Evolutionary conservation across 2,329 filamentous ascomycete species (phyloP).

Genomic region (Xylaria polymorpha): DNA sequence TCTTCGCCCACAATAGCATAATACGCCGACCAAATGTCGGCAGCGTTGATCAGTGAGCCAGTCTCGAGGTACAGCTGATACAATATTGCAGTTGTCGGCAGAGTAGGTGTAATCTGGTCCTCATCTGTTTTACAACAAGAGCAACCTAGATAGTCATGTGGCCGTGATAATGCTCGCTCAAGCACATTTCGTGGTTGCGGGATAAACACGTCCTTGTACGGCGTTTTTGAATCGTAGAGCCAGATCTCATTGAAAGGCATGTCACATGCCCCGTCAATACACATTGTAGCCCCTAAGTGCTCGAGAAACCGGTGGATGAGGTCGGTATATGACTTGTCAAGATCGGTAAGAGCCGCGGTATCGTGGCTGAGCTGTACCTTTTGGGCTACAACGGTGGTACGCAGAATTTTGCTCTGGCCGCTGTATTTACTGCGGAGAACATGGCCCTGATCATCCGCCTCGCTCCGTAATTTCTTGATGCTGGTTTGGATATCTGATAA

Average conservation of each 20-base stretch:
- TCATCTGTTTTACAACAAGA: conserved; percentile 69
- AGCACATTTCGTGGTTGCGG: conserved; percentile 77
- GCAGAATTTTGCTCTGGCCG: conserved; percentile 74
- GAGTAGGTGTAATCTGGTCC: conserved; percentile 66
- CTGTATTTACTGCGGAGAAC: conserved; percentile 80
- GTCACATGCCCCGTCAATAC: conserved; percentile 55
- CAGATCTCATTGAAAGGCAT: conserved; percentile 77
- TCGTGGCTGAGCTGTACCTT: conserved; percentile 84
- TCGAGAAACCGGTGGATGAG: conserved; percentile 69
- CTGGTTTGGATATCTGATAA: conserved; percentile 58
- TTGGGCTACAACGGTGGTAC: conserved; percentile 83
- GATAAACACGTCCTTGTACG: conserved; percentile 78
- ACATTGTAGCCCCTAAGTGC: conserved; percentile 56
- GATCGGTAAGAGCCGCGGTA: conserved; percentile 74
- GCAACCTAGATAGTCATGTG: conserved; percentile 82
- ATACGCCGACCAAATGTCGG: conserved; percentile 84
- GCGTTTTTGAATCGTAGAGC: conserved; percentile 77
- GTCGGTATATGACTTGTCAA: conserved; percentile 76
- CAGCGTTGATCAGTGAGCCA: conserved; percentile 79
- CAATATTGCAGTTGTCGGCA: conserved; percentile 77
- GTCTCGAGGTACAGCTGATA: conserved; percentile 85
- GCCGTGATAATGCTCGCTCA: conserved; percentile 76
- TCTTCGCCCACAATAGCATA: conserved; percentile 67
- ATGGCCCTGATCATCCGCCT: conserved; percentile 58
- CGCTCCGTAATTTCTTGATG: conserved; percentile 59